phyloP scores from a whole-genome alignment of 208 protist species.

The Crithidia mellificae region DNA sequence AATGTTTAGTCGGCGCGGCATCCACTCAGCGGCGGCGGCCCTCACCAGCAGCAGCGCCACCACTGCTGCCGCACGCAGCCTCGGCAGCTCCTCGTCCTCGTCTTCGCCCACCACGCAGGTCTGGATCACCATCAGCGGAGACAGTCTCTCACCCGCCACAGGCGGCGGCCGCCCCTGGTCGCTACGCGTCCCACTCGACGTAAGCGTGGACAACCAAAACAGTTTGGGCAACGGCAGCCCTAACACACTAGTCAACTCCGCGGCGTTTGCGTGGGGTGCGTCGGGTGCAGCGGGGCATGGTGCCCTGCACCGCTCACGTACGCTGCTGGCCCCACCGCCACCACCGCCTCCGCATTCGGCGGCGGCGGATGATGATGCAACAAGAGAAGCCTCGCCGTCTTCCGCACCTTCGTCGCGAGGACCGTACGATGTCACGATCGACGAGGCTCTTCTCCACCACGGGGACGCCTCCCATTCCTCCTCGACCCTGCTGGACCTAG shows the following conservation, averaged over 20 bases:
- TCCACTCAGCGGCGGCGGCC: conserved; percentile 11
- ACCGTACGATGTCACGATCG: conserved; percentile 29
- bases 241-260: no score
- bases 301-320: conserved; percentile 14
- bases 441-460: conserved; percentile 22
- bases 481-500: conserved; percentile 39
- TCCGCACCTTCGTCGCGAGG: conserved; percentile 5
- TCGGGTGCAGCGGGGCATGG: not conserved
- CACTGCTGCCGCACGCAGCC: not conserved
- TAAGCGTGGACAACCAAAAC: not conserved
- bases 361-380: not conserved
- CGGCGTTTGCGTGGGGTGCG: not conserved
- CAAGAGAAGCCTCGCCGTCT: not conserved
- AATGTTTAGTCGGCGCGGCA: conserved; percentile 24
- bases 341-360: no score
- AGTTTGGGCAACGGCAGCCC: no score
- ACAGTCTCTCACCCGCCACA: not conserved
- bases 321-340: conserved; percentile 9
- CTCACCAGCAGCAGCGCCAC: not conserved
- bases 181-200: conserved; percentile 20
- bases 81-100: not conserved
- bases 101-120: conserved; percentile 8
- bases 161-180: conserved; percentile 1
- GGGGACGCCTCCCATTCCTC: not conserved
- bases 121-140: conserved; percentile 15